Evolutionary conservation across 2,329 filamentous ascomycete species (phyloP).

Genomic region (Colletotrichum neosansevieriae): DNA sequence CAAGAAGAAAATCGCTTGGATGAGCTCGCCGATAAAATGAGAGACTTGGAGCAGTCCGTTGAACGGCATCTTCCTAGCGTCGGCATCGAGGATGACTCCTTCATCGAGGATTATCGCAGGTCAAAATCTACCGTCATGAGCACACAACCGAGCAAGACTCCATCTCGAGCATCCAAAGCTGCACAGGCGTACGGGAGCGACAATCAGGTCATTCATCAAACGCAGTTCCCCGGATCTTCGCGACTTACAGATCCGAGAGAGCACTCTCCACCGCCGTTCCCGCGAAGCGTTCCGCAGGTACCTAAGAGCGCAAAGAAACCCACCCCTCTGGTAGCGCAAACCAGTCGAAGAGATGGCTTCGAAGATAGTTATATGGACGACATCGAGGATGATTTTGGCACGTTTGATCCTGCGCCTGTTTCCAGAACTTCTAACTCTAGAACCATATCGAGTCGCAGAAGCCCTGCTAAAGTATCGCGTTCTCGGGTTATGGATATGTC

Average conservation of each 20-base stretch:
- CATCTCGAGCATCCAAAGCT: conserved; percentile 6
- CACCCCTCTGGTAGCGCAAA: background rate
- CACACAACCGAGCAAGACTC: conserved; percentile 44
- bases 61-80: conserved; percentile 56
- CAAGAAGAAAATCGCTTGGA: conserved; percentile 64
- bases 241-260: conserved; percentile 35
- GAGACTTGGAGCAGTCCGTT: conserved; percentile 55
- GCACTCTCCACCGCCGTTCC: conserved; percentile 41
- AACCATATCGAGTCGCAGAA: conserved; percentile 18
- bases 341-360: conserved; percentile 46
- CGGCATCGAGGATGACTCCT: conserved; percentile 57
- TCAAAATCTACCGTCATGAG: conserved; percentile 45
- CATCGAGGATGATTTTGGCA: conserved; percentile 39
- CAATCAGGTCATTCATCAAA: conserved; percentile 65
- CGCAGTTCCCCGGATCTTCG: conserved; percentile 54
- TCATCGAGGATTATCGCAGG: conserved; percentile 49
- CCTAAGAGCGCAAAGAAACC: conserved; percentile 2
- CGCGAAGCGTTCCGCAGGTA: conserved; percentile 33
- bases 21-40: conserved; percentile 58
- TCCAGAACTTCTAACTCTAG: background rate
- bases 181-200: conserved; percentile 44
- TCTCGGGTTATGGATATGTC: conserved; percentile 50
- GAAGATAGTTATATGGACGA: conserved; percentile 48
- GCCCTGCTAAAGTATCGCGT: conserved; percentile 17
- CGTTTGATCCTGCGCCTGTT: conserved; percentile 10